Percentiles rank a stretch among this genome's conserved stretches.
Conservation (phyloP, 805 yeast species). For the Zygoascus flipseniorum region DNA sequence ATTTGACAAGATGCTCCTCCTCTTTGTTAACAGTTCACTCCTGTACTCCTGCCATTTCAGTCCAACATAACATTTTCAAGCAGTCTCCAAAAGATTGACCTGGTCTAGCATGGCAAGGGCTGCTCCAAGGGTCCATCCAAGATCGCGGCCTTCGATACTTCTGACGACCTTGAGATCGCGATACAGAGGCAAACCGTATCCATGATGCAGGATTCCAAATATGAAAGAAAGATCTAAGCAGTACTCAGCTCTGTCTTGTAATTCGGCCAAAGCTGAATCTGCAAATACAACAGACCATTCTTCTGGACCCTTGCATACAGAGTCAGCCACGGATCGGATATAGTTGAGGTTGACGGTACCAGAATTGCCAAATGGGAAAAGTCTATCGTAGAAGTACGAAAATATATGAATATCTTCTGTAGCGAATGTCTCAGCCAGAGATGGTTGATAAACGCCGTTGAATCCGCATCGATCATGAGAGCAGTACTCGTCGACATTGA, state of each 20-base stretch:
- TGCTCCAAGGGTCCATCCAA: conserved; percentile 98
- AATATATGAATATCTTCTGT: conserved; percentile 73
- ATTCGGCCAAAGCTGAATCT: conserved; percentile 49
- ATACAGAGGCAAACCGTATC: conserved; percentile 84
- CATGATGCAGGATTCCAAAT: conserved; percentile 80
- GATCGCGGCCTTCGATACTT: conserved; percentile 75
- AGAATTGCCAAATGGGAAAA: conserved; percentile 90
- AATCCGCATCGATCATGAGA: conserved; percentile 75
- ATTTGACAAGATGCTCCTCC: background rate
- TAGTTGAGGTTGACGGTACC: conserved; percentile 73
- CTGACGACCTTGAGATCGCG: conserved; percentile 88
- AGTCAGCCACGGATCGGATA: conserved; percentile 64
- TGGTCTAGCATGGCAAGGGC: conserved; percentile 31
- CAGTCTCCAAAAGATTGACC: background rate
- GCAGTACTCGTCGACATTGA: conserved; percentile 78
- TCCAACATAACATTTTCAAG: background rate
- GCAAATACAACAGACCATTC: conserved; percentile 31
- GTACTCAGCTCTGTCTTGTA: conserved; percentile 80
- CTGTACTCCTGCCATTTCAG: background rate
- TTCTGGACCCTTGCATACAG: conserved; percentile 76
- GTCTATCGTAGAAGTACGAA: conserved; percentile 90
- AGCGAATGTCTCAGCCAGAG: conserved; percentile 70
- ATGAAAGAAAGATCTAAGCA: conserved; percentile 87
- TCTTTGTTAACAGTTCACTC: no score
- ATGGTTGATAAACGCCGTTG: conserved; percentile 95